Base-by-base conservation (phyloP, 2,329 filamentous ascomycete genomes). In the Elsinoe fawcettii region DNA sequence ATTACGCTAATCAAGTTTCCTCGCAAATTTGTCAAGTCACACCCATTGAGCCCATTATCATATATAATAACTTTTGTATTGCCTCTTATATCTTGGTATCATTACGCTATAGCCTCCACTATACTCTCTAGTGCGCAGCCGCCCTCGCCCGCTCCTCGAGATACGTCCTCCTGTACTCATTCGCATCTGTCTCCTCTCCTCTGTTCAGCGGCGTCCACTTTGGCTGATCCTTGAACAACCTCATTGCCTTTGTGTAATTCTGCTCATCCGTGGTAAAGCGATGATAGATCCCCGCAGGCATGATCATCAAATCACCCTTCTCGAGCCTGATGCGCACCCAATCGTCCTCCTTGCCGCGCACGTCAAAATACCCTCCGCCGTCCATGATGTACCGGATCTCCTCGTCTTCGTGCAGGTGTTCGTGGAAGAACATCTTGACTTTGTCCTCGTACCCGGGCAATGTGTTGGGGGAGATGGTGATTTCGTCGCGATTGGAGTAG, bases 401-500 rank as follows among this genome's bases (percentile, higher is more conserved):
- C 75, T 99, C 93, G 65, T 99, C 93, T 76, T 99, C 93, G 70
- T 99, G 93, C 66, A 99, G 73, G 71, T 99, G 93, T 78, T 99
- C 93, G 66, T 87, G 72, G 76, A 97, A 99, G 77, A 99, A 99
- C 63, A 74, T 83, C 76, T 90, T 91, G 61, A 99, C 90, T 73
- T 97, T 97, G 62, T 87, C 82, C 74, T 99, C 92, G 75, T 97
- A 99, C 44, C 84, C 74, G 37, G 82, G 87, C 86, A 97, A 90
- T 62, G 84, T 86, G 62, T 84, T 77, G 0, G 91, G 92, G 6
- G 89, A 95, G 20, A 99, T 88, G 60, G 82, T 88, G 70, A 97
- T 88, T 74, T 95, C 85, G 75, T 99, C 93, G 58, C 92, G 87
- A 77, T 97, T 96, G 77, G 87, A 91, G 80, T 99, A 97, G 65